Conservation (phyloP, 768 basidiomycete species). For the Hemileccinum rubropunctum region DNA sequence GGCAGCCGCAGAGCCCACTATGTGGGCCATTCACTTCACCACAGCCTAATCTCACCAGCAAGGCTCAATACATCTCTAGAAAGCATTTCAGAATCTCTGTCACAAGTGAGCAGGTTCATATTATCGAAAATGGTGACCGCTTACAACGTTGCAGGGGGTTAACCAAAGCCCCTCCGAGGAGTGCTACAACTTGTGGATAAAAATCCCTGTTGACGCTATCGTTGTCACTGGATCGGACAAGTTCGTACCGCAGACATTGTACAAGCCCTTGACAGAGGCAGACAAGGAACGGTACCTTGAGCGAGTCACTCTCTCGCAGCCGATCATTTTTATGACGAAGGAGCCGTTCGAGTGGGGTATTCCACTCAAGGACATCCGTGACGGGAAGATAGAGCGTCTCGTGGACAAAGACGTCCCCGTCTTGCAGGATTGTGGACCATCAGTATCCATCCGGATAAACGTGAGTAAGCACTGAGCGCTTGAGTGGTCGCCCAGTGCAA, state of each 20-base stretch:
- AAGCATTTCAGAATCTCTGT: background rate
- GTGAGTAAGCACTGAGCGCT: constrained; percentile 30
- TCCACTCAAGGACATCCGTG: constrained; percentile 54
- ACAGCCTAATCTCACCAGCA: background rate
- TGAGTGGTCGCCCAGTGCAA: background rate
- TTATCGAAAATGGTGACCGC: background rate
- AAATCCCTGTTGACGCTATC: constrained; percentile 3
- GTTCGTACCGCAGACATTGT: constrained; percentile 65
- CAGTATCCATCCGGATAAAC: constrained; percentile 70
- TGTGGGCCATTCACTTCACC: too few species aligned
- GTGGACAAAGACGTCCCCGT: constrained; percentile 54
- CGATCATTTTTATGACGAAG: constrained; percentile 58
- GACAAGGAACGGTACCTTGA: constrained; percentile 73
- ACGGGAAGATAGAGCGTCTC: constrained; percentile 54
- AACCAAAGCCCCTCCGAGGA: constrained; percentile 9
- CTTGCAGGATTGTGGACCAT: constrained; percentile 65
- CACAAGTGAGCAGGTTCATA: constrained; percentile 2
- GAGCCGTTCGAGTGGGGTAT: constrained; percentile 59
- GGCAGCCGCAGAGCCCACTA: too few species aligned
- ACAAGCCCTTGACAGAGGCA: constrained; percentile 67
- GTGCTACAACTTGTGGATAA: constrained; percentile 16
- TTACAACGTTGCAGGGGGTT: constrained; percentile 1
- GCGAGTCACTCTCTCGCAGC: constrained; percentile 54
- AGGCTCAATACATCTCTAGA: background rate
- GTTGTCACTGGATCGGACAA: constrained; percentile 34